Evolutionary conservation across 768 basidiomycete species (phyloP), one percentile per base, ranked within the genome.

Genomic region (Saitozyma podzolica): DNA sequence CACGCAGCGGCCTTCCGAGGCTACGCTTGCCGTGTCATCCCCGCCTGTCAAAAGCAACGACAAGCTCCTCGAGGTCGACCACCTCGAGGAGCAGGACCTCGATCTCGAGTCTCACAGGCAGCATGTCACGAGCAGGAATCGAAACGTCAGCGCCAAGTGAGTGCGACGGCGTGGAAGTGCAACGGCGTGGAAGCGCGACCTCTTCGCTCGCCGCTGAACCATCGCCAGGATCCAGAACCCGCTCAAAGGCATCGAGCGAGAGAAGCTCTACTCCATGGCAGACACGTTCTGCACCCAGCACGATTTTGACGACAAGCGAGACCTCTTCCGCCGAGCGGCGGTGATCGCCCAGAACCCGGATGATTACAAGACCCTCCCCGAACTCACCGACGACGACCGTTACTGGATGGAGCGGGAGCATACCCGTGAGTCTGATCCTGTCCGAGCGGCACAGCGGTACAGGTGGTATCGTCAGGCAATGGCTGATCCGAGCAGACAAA

Each of bases 321-420:
- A 62, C 4, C 62, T 67, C 19, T 63, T 71, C 42, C 58, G 60
- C 16, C 61, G 62, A 39, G 75, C 67, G 4, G 75, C 75, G 6
- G 59, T 68, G 6, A 65, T 77, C 17, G 75, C 73, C 11, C 58
- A 66, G 50, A 57, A 69, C 40, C 67, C 65, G 1, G 51, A 59
- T 13, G 49, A 66, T 56, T 72, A 72, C 52, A 53, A 62, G 16
- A 59, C 41, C 3, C 37, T 78, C 19, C 20, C 61, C 7, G 53
- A 62, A 4, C 66, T 81, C n/a, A 56, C 59, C 19, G 63, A 64
- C 8, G 78, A 77, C 1, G 80, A 81, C 41, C 61, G 54, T 40
- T 50, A 52, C 3, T 62, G 68, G 13, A 45, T 79, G 41, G 40
- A 57, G 37, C 65, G 76, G 29, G 80, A 80, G 63, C 58, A 58